Conservation (phyloP, 768 basidiomycete genomes). For the Dentipellis sp. region DNA sequence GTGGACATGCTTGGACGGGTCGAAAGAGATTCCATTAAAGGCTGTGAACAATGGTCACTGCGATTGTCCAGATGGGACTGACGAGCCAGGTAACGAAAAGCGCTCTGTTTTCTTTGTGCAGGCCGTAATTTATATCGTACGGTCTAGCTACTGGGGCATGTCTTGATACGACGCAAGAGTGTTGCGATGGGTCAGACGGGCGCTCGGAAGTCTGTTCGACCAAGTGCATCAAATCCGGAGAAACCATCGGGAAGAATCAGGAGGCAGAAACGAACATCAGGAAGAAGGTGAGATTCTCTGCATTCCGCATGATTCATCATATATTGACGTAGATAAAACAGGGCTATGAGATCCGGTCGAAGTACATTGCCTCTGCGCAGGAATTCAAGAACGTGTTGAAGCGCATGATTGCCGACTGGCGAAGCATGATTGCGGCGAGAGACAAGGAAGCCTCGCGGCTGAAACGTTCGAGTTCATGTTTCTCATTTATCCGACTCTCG, state of each 20-base stretch:
- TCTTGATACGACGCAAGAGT: constrained; percentile 63
- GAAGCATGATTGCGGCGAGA: constrained; percentile 50
- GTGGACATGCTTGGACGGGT: constrained; percentile 80
- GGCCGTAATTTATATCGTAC: too few relatives aligned
- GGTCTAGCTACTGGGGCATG: constrained; percentile 77
- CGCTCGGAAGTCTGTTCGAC: constrained; percentile 70
- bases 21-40: constrained; percentile 65
- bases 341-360: constrained; percentile 87
- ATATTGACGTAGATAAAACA: constrained; percentile 21
- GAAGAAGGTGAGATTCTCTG: constrained; percentile 52
- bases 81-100: constrained; percentile 67
- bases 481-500: too few relatives aligned
- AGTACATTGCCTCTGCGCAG: constrained; percentile 80
- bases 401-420: constrained; percentile 39
- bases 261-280: constrained; percentile 72
- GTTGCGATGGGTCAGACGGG: constrained; percentile 97
- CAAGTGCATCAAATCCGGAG: constrained; percentile 67
- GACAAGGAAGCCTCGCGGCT: constrained; percentile 68
- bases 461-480: constrained; percentile 37
- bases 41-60: constrained; percentile 93
- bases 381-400: constrained; percentile 86
- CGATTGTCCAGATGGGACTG: constrained; percentile 91
- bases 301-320: background rate
- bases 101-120: too few relatives aligned
- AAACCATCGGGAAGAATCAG: constrained; percentile 51